phyloP scores from a whole-genome alignment of 495 filamentous ascomycete genomes.

The Penicillium riverlandense region DNA sequence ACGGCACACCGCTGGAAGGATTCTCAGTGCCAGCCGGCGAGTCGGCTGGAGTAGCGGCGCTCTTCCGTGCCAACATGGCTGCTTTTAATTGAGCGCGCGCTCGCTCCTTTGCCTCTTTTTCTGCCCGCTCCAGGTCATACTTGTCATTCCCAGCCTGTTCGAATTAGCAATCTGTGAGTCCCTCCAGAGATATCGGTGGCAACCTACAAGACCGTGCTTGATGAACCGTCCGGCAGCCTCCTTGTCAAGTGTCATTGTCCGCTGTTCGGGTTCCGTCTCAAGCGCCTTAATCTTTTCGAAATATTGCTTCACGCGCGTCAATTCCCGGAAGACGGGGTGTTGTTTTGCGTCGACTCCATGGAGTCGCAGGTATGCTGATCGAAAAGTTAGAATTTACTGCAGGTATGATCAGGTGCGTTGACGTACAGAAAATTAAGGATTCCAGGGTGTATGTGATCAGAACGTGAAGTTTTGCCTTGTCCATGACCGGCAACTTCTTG shows the following conservation, averaged over 20 bases:
- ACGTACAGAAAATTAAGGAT: conserved; percentile 82
- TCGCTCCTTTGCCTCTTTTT: conserved; percentile 45
- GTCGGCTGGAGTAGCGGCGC: conserved; percentile 5
- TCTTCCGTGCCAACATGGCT: conserved; percentile 30
- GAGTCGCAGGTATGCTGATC: conserved; percentile 66
- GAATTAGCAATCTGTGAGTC: conserved; percentile 2
- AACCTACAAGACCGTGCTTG: conserved; percentile 63
- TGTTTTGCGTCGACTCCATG: conserved; percentile 72
- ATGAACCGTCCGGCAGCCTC: conserved; percentile 75
- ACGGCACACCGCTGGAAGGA: conserved; percentile 5
- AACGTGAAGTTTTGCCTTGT: conserved; percentile 89
- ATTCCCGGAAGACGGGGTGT: conserved; percentile 78
- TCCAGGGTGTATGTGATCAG: conserved; percentile 80
- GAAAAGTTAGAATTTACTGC: not conserved
- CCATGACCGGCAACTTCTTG: conserved; percentile 77
- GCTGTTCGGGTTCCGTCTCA: conserved; percentile 45
- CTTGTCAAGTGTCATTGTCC: conserved; percentile 65
- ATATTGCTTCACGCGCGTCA: conserved; percentile 80
- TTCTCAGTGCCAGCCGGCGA: conserved; percentile 23
- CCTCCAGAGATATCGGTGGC: not conserved
- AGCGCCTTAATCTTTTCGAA: conserved; percentile 81
- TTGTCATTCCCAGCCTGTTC: conserved; percentile 57
- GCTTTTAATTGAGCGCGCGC: conserved; percentile 46
- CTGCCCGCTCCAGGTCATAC: conserved; percentile 46
- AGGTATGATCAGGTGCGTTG: not conserved